These are phyloP conservation scores for Scutellaria baicalensis DNA, from an alignment of 257 asterid species.

Conservation along the genomic window DNA sequence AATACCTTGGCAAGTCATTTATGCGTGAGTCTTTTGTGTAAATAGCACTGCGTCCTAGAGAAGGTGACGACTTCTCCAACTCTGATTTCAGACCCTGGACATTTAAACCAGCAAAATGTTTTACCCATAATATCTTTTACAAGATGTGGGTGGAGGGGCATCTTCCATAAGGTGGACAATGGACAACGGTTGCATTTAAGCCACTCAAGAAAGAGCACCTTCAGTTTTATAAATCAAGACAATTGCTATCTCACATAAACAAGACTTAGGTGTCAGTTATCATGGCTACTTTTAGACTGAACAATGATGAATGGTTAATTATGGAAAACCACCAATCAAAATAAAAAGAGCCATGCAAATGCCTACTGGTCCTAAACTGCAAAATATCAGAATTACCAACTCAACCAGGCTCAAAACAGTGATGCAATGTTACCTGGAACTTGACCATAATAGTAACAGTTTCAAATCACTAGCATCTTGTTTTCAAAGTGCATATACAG, in stretches of 20 bases:
- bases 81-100: conserved; percentile 89
- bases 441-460: background rate
- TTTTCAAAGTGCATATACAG: background rate
- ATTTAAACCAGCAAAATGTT: conserved; percentile 9
- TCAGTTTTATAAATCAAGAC: background rate
- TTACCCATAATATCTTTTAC: conserved; percentile 6
- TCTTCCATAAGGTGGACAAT: background rate
- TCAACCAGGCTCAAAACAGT: background rate
- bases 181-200: conserved; percentile 5
- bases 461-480: background rate
- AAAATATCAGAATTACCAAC: background rate
- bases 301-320: background rate
- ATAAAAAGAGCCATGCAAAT: background rate
- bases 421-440: background rate
- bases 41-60: conserved; percentile 91
- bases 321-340: background rate
- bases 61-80: conserved; percentile 93
- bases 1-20: conserved; percentile 90
- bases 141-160: background rate
- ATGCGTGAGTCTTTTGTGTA: conserved; percentile 82
- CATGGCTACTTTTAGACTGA: background rate
- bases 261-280: background rate
- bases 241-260: conserved; percentile 2
- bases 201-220: background rate
- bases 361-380: background rate